phyloP scores from a whole-genome alignment of 2,329 filamentous ascomycete genomes.

The Fusarium sp. region DNA sequence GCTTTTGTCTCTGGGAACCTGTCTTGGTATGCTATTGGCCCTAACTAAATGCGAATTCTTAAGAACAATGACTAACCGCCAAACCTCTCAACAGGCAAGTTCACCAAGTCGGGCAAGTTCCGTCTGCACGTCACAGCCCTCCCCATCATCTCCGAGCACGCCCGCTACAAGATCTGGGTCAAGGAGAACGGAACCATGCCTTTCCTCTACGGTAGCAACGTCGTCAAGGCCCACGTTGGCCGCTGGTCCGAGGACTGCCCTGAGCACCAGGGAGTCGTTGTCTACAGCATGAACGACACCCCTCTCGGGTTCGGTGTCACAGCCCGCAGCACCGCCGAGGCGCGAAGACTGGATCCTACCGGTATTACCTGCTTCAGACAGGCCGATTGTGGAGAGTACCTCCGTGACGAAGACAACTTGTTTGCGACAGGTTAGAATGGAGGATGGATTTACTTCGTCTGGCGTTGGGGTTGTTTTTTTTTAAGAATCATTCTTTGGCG shows the following conservation, averaged over 20 bases:
- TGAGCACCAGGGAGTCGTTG: conserved; percentile 90
- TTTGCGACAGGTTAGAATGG: conserved; percentile 64
- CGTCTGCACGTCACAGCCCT: conserved; percentile 91
- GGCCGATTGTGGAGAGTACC: conserved; percentile 93
- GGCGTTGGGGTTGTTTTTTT: conserved; percentile 47
- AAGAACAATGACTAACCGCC: conserved; percentile 23
- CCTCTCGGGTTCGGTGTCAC: conserved; percentile 95
- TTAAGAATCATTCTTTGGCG: conserved; percentile 34
- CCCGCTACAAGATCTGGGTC: conserved; percentile 97
- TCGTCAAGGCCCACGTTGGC: conserved; percentile 78
- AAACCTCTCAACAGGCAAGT: conserved; percentile 72
- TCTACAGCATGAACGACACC: conserved; percentile 92
- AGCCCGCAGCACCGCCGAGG: conserved; percentile 86
- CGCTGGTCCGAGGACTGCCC: conserved; percentile 92
- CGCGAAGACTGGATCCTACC: conserved; percentile 87
- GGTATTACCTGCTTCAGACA: conserved; percentile 91
- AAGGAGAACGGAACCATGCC: conserved; percentile 98
- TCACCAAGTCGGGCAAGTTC: conserved; percentile 97
- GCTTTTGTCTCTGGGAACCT: conserved; percentile 89
- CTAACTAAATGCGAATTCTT: no score
- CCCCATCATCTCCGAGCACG: conserved; percentile 88
- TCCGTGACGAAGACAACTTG: conserved; percentile 81
- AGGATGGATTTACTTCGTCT: conserved; percentile 21
- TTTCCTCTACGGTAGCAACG: conserved; percentile 92
- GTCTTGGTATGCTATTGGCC: conserved; percentile 66